Conservation (phyloP, 2,329 filamentous ascomycete species). For the Ophiostoma piceae region DNA sequence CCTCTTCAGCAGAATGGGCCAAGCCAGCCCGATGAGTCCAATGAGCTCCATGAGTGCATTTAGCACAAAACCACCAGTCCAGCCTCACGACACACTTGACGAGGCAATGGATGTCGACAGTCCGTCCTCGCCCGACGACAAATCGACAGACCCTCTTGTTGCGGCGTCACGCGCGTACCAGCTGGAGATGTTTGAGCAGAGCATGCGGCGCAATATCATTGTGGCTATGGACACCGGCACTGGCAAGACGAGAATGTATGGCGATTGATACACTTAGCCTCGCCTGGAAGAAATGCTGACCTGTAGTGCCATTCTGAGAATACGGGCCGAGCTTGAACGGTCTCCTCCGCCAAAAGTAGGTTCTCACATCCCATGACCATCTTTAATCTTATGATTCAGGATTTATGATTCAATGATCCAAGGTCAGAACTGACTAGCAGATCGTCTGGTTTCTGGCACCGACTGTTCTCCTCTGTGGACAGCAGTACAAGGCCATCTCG, state of each 20-base stretch:
- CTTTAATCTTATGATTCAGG: background rate
- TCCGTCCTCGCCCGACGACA: conserved; percentile 28
- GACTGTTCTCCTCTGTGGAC: conserved; percentile 60
- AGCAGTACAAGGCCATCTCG: conserved; percentile 59
- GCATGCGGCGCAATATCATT: conserved; percentile 64
- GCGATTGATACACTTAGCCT: too few relatives aligned
- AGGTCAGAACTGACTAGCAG: conserved; percentile 34
- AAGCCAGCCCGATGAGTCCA: background rate
- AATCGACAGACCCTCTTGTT: background rate
- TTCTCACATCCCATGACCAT: background rate
- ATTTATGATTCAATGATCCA: too few relatives aligned
- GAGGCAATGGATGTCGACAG: background rate
- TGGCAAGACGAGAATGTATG: conserved; percentile 70
- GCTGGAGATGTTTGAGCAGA: conserved; percentile 68
- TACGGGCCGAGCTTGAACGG: conserved; percentile 57
- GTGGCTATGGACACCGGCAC: conserved; percentile 75
- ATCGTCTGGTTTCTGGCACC: conserved; percentile 70
- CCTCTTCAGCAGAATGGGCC: background rate
- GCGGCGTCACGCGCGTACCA: conserved; percentile 55
- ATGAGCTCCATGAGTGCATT: background rate
- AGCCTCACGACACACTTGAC: background rate
- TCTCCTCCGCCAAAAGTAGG: conserved; percentile 50
- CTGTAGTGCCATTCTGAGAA: conserved; percentile 60
- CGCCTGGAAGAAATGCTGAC: background rate
- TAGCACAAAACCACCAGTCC: background rate